Percentiles rank a stretch among this genome's conserved stretches.
These are phyloP conservation scores for Aphanomyces invadans DNA, from an alignment of 352 stramenopile species.

Conservation along the genomic window DNA sequence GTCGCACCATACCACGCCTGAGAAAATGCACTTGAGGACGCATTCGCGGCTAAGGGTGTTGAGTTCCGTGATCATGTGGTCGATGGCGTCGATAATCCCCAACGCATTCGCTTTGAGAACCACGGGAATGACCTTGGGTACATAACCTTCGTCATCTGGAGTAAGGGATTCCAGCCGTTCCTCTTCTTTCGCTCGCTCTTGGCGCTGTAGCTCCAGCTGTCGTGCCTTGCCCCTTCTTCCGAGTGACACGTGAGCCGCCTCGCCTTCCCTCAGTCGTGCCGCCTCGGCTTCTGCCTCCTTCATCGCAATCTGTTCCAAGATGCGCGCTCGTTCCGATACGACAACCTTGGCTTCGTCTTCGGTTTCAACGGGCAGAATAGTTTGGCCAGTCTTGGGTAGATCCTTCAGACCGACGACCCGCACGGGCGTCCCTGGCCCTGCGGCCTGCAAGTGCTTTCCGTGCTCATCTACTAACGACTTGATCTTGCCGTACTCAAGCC, in stretches of 20 bases:
- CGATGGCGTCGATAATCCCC: conserved; percentile 91
- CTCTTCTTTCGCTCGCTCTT: conserved; percentile 53
- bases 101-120: conserved; percentile 98
- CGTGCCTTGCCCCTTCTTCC: conserved; percentile 50
- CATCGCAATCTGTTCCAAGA: conserved; percentile 62
- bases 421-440: conserved; percentile 86
- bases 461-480: conserved; percentile 56
- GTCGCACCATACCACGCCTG: conserved; percentile 35
- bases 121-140: conserved; percentile 92
- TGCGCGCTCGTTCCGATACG: conserved; percentile 52
- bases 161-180: conserved; percentile 62
- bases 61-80: conserved; percentile 72
- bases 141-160: conserved; percentile 70
- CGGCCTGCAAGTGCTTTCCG: conserved; percentile 83
- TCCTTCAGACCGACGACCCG: conserved; percentile 83
- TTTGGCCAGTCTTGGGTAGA: conserved; percentile 65
- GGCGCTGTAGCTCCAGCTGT: conserved; percentile 57
- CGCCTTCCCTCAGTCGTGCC: conserved; percentile 31
- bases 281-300: conserved; percentile 19
- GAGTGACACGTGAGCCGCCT: conserved; percentile 44
- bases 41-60: conserved; percentile 43
- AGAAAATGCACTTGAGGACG: conserved; percentile 77
- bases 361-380: conserved; percentile 58
- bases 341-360: conserved; percentile 79
- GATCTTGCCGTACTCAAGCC: conserved; percentile 92